A percentile compares a stretch with the other conserved stretches of the same genome.
Evolutionary conservation across 805 yeast genomes (phyloP).

Genomic region (Nakazawaea peltata): DNA sequence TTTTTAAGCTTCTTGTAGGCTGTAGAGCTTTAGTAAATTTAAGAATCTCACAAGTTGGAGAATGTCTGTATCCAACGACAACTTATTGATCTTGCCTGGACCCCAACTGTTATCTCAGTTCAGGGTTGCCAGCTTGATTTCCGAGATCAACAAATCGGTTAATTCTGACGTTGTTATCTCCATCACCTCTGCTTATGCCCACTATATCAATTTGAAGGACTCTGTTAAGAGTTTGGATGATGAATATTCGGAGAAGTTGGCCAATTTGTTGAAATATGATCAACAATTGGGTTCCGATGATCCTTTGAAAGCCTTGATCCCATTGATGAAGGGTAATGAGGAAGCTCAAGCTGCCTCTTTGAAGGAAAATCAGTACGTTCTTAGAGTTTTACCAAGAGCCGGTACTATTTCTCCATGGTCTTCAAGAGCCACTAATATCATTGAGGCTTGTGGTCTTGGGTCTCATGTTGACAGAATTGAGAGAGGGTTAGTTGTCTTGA

Average conservation of each 20-base stretch:
- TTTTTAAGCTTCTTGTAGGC: no score
- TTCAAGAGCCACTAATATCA: slow-evolving; percentile 94
- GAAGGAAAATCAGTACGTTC: slow-evolving; percentile 41
- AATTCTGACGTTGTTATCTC: slow-evolving; percentile 59
- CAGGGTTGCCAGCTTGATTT: slow-evolving; percentile 65
- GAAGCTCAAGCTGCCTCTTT: slow-evolving; percentile 22
- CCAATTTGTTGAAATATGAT: slow-evolving; percentile 69
- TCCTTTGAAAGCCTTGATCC: slow-evolving; percentile 13
- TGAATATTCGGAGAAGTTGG: slow-evolving; percentile 39
- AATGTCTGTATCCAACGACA: no score
- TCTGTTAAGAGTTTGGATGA: slow-evolving; percentile 22
- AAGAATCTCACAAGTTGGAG: no score
- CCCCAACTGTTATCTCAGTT: slow-evolving; percentile 85
- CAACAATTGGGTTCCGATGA: slow-evolving; percentile 49
- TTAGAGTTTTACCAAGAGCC: slow-evolving; percentile 81
- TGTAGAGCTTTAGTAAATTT: no score
- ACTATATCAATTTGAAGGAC: slow-evolving; percentile 62
- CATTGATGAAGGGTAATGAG: slow-evolving; percentile 15
- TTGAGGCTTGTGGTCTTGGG: slow-evolving; percentile 78
- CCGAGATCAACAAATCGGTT: slow-evolving; percentile 66
- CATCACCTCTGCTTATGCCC: slow-evolving; percentile 70
- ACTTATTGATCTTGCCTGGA: slow-evolving; percentile 64
- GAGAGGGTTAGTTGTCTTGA: slow-evolving; percentile 74
- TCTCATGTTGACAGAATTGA: slow-evolving; percentile 75
- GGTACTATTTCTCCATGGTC: slow-evolving; percentile 99